Percentiles rank a stretch among this genome's conserved stretches.
Conservation (phyloP, 306 rosid genomes). For the Datisca glomerata region DNA sequence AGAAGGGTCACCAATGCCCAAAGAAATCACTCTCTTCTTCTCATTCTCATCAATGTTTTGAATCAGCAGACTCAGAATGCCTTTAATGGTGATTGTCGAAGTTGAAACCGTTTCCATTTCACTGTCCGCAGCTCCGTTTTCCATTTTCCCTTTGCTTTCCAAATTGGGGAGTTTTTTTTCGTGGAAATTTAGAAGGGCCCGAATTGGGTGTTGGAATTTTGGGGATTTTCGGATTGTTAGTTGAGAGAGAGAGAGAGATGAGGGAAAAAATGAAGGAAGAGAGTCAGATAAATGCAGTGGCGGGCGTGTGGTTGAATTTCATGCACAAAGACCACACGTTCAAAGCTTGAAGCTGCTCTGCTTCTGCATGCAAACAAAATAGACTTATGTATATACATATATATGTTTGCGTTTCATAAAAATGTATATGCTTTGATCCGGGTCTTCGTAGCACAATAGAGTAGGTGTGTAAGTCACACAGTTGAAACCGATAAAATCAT, state of each 20-base stretch:
- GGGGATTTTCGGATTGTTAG: neutral
- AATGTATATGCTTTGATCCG: no score
- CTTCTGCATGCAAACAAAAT: constrained; percentile 16
- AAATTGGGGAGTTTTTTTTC: neutral
- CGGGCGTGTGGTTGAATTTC: neutral
- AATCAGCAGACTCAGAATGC: constrained; percentile 52
- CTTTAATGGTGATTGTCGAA: constrained; percentile 63
- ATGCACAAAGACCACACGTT: constrained; percentile 30
- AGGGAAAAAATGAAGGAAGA: neutral
- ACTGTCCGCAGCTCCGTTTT: constrained; percentile 25
- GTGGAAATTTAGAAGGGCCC: neutral
- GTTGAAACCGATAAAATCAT: no score
- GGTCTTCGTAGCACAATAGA: no score
- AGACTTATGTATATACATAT: no score
- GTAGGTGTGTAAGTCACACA: no score
- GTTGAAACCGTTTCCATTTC: constrained; percentile 35
- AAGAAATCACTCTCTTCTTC: constrained; percentile 39
- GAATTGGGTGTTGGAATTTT: neutral
- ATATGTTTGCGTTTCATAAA: no score
- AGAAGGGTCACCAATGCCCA: constrained; percentile 92
- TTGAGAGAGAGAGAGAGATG: neutral
- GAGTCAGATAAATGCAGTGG: neutral
- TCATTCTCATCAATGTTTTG: constrained; percentile 28
- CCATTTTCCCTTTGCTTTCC: constrained; percentile 18
- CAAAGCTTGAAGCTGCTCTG: constrained; percentile 1